A percentile compares a stretch with the other conserved stretches of the same genome.
These are phyloP conservation scores for Cinnamomum chago DNA, from an alignment of 164 flowering plant species.

Conservation along the genomic window DNA sequence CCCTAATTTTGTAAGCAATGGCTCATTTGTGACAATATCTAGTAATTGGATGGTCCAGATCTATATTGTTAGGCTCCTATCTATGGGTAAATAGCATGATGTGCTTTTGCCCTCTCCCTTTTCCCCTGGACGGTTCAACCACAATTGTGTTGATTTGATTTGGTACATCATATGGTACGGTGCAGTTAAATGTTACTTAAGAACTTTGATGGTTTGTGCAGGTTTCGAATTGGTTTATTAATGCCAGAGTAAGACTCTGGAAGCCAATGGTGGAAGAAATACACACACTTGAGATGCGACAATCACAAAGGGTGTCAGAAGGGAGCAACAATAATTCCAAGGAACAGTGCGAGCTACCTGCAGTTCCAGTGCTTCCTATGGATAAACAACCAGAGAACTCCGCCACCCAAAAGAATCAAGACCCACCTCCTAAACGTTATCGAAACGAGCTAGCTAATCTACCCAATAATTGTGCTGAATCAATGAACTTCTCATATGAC, in stretches of 20 bases:
- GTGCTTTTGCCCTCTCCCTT: no score
- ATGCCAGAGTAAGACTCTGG: slow-evolving; percentile 89
- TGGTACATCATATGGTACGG: neutral
- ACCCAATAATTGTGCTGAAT: slow-evolving; percentile 19
- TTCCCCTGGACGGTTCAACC: no score
- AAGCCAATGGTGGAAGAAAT: slow-evolving; percentile 90
- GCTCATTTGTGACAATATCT: no score
- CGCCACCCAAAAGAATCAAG: slow-evolving; percentile 27
- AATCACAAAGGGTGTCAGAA: slow-evolving; percentile 37
- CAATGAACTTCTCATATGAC: slow-evolving; percentile 30
- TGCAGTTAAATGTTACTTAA: neutral
- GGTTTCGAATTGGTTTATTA: slow-evolving; percentile 90
- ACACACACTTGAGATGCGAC: slow-evolving; percentile 65
- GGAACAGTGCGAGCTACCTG: slow-evolving; percentile 24
- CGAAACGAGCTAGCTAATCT: slow-evolving; percentile 32
- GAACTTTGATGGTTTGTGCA: slow-evolving; percentile 17
- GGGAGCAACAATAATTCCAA: slow-evolving; percentile 24
- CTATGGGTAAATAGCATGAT: no score
- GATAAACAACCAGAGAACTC: slow-evolving; percentile 28
- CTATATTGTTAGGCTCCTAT: no score
- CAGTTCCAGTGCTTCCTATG: slow-evolving; percentile 17
- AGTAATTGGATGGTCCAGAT: no score
- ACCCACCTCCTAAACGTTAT: slow-evolving; percentile 34
- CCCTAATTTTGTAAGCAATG: neutral
- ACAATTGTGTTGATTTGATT: neutral